Percentiles rank a stretch among this genome's conserved stretches.
Evolutionary conservation across 2,329 filamentous ascomycete genomes (phyloP).

Genomic region (Cryphonectria carpinicola): DNA sequence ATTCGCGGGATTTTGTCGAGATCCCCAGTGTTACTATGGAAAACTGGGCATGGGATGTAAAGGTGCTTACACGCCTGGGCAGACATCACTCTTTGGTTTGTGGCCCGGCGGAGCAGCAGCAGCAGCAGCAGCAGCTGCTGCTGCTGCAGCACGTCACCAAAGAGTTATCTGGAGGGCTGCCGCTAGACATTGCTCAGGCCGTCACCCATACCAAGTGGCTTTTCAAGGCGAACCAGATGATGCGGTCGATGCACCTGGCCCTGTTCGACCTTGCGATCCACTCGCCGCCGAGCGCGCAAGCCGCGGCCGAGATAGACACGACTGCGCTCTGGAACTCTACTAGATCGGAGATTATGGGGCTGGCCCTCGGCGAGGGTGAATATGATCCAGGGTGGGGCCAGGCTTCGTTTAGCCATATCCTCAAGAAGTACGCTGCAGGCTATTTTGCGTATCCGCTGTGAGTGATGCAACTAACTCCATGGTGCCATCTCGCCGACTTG

Average conservation of each 20-base stretch:
- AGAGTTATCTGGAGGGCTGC: not conserved
- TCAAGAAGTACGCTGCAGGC: conserved; percentile 1
- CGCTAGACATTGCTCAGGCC: not conserved
- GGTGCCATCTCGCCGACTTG: not conserved
- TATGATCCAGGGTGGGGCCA: conserved; percentile 4
- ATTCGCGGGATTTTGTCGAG: conserved; percentile 9
- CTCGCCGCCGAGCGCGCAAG: not conserved
- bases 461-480: not conserved
- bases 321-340: not conserved
- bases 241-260: not conserved
- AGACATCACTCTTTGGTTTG: not conserved
- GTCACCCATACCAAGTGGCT: conserved; percentile 1
- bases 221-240: not conserved
- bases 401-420: conserved; percentile 1
- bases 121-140: not conserved
- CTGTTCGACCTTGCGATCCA: conserved; percentile 8
- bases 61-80: not conserved
- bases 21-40: conserved; percentile 2
- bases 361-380: not conserved
- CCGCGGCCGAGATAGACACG: not conserved
- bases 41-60: not conserved
- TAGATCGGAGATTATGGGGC: not conserved
- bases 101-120: not conserved
- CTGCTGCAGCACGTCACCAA: not conserved
- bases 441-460: conserved; percentile 9